A percentile compares a stretch with the other conserved stretches of the same genome.
Evolutionary conservation across 2,329 filamentous ascomycete genomes (phyloP).

Genomic region (Fusarium subtropicale): DNA sequence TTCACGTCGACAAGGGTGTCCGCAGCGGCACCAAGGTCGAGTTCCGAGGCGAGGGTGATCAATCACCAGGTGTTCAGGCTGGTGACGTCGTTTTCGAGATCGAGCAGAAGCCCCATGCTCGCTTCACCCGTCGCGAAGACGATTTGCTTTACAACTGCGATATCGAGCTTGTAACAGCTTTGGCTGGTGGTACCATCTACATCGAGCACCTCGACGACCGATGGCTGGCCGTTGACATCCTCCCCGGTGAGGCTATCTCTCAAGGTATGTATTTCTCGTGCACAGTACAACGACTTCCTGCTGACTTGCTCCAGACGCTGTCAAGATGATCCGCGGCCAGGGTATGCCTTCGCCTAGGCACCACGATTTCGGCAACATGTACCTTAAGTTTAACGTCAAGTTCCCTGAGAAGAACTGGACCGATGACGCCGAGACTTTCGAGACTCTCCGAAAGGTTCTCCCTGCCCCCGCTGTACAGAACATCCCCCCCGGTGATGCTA

Average conservation of each 20-base stretch:
- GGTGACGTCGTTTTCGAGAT: conserved; percentile 99
- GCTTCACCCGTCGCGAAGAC: conserved; percentile 96
- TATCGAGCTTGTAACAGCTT: conserved; percentile 93
- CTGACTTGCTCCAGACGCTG: conserved; percentile 69
- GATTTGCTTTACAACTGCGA: conserved; percentile 95
- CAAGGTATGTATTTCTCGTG: conserved; percentile 72
- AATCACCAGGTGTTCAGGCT: conserved; percentile 90
- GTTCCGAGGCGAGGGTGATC: conserved; percentile 96
- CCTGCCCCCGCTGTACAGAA: conserved; percentile 74
- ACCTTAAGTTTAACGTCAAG: conserved; percentile 97
- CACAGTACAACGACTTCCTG: conserved; percentile 3
- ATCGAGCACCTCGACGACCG: conserved; percentile 97
- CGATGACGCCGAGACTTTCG: conserved; percentile 75
- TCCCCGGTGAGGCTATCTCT: conserved; percentile 93
- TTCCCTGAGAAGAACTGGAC: conserved; percentile 87
- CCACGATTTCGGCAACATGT: conserved; percentile 95
- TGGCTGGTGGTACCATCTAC: conserved; percentile 90
- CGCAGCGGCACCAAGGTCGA: conserved; percentile 95
- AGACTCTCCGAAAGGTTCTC: conserved; percentile 85
- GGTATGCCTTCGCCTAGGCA: conserved; percentile 97
- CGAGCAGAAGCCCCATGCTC: conserved; percentile 96
- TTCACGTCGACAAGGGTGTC: conserved; percentile 96
- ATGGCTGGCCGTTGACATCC: conserved; percentile 93
- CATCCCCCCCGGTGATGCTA: conserved; percentile 81
- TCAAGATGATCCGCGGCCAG: conserved; percentile 95